Conservation (phyloP, 345 rosid species). For the Microthlaspi erraticum region DNA sequence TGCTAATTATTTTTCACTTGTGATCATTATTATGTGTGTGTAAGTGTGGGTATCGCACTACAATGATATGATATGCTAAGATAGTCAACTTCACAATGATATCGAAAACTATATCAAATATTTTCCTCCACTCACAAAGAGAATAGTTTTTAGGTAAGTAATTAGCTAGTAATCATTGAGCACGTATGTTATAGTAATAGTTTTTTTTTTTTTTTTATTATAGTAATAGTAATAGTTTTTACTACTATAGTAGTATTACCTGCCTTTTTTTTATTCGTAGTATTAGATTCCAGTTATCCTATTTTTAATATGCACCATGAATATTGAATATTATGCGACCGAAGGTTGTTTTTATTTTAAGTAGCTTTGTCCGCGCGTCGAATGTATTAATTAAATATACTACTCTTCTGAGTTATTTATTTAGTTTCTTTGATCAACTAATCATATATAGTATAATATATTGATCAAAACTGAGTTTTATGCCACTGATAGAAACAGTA, state of each 20-base stretch:
- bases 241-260: conserved; percentile 28
- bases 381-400: conserved; percentile 10
- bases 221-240: conserved; percentile 26
- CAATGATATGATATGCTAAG: conserved; percentile 36
- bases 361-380: conserved; percentile 9
- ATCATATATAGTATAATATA: not conserved
- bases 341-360: conserved; percentile 24
- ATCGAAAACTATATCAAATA: conserved; percentile 29
- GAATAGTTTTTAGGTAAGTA: conserved; percentile 16
- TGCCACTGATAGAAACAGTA: too few species aligned
- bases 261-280: conserved; percentile 29
- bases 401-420: not conserved
- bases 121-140: conserved; percentile 42
- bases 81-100: conserved; percentile 48
- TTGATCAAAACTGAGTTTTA: not conserved
- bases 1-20: not conserved
- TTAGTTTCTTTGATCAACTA: not conserved
- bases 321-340: conserved; percentile 24
- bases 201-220: too few species aligned
- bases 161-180: conserved; percentile 40
- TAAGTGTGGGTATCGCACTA: conserved; percentile 36
- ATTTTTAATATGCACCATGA: conserved; percentile 27
- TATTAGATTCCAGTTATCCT: conserved; percentile 14
- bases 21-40: conserved; percentile 24
- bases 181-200: conserved; percentile 31